phyloP scores from a whole-genome alignment of 1,284 basidiomycete genomes.

The Austroboletus niveus region DNA sequence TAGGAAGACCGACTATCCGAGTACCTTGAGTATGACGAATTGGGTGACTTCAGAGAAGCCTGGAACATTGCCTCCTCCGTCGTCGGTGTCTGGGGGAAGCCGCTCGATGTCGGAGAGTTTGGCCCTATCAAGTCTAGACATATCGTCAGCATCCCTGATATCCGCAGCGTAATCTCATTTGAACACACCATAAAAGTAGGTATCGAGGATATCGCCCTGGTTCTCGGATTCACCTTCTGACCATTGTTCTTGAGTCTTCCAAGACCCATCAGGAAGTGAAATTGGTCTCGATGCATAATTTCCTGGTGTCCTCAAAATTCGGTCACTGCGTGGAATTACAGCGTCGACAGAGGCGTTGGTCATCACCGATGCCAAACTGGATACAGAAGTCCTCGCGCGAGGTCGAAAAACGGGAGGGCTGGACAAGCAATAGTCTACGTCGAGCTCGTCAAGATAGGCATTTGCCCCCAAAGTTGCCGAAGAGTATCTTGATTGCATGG shows the following conservation, averaged over 20 bases:
- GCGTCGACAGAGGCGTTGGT: conserved; percentile 57
- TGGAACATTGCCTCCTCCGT: conserved; percentile 9
- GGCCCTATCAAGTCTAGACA: conserved; percentile 40
- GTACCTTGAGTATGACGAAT: conserved; percentile 9
- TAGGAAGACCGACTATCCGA: conserved; percentile 24
- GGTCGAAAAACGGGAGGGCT: conserved; percentile 32
- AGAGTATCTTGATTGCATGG: conserved; percentile 24
- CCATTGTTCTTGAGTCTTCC: conserved; percentile 35
- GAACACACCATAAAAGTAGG: conserved; percentile 46
- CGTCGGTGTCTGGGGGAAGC: conserved; percentile 22
- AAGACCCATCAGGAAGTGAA: conserved; percentile 14
- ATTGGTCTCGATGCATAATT: conserved; percentile 10
- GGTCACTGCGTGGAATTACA: conserved; percentile 42
- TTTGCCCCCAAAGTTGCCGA: conserved; percentile 16
- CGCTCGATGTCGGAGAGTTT: conserved; percentile 16
- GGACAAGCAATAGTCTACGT: conserved; percentile 42
- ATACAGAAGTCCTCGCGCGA: conserved; percentile 45
- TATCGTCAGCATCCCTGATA: conserved; percentile 5
- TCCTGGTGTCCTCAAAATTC: conserved; percentile 2
- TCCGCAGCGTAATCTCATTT: not conserved
- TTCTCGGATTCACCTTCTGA: conserved; percentile 33
- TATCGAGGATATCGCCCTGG: conserved; percentile 48
- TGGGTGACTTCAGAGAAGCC: conserved; percentile 9
- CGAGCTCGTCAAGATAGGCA: conserved; percentile 39
- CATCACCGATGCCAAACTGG: conserved; percentile 58